A percentile compares a stretch with the other conserved stretches of the same genome.
phyloP scores from a whole-genome alignment of 2,329 filamentous ascomycete genomes.

The Alternaria consortialis region DNA sequence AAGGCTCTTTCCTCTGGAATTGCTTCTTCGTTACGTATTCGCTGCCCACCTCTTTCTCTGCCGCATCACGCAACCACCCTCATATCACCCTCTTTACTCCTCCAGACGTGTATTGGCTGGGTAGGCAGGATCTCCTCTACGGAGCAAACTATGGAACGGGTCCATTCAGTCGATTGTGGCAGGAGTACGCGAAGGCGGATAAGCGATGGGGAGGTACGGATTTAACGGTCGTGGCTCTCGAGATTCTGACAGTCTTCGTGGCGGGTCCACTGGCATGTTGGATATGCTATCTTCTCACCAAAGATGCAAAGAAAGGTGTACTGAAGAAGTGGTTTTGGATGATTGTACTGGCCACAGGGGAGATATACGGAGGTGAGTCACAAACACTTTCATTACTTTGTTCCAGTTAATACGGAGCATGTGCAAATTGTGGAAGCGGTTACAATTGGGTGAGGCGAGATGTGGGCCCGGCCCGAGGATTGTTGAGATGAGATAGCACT shows the following conservation, averaged over 20 bases:
- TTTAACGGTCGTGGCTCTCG: conserved; percentile 66
- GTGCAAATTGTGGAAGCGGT: conserved; percentile 14
- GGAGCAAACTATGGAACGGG: conserved; percentile 66
- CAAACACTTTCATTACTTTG: conserved; percentile 8
- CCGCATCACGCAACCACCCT: conserved; percentile 36
- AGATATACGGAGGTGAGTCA: conserved; percentile 66
- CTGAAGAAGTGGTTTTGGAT: conserved; percentile 63
- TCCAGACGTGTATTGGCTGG: conserved; percentile 63
- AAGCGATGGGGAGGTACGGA: conserved; percentile 68
- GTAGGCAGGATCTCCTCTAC: conserved; percentile 63
- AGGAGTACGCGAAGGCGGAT: conserved; percentile 73
- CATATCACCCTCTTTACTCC: conserved; percentile 54
- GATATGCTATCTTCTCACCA: conserved; percentile 63
- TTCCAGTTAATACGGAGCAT: conserved; percentile 9
- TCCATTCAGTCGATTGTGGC: conserved; percentile 66
- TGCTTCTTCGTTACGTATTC: conserved; percentile 78
- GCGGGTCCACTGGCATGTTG: conserved; percentile 67
- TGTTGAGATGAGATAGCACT: conserved; percentile 29
- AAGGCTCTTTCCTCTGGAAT: conserved; percentile 91
- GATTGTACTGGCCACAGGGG: conserved; percentile 66
- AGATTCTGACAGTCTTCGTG: conserved; percentile 68
- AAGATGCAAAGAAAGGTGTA: conserved; percentile 49
- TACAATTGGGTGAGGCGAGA: conserved; percentile 25
- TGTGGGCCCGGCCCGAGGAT: conserved; percentile 30
- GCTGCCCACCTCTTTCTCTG: conserved; percentile 52